Conservation (phyloP, 2,329 filamentous ascomycete species). For the Thelonectria blattea region DNA sequence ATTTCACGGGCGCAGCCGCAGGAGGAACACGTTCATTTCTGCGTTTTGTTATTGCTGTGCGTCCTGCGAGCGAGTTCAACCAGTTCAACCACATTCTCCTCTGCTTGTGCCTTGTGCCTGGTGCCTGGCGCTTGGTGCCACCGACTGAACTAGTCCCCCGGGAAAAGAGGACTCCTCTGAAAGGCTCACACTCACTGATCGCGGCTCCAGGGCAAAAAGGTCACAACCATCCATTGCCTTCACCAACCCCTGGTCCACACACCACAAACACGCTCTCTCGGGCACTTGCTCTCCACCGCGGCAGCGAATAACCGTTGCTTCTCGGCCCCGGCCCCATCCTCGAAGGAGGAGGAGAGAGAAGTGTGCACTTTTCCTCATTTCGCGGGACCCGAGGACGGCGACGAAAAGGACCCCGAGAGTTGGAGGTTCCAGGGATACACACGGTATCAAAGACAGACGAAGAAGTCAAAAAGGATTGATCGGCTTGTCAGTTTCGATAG, state of each 20-base stretch:
- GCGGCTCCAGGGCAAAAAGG: neutral
- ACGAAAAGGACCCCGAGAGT: slow-evolving; percentile 9
- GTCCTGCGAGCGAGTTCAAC: slow-evolving; percentile 3
- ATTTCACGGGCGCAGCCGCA: neutral
- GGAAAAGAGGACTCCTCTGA: too few relatives aligned
- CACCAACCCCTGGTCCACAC: slow-evolving; percentile 6
- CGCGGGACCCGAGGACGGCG: slow-evolving; percentile 21
- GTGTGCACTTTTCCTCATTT: slow-evolving; percentile 29
- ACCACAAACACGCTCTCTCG: slow-evolving; percentile 2
- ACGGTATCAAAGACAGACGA: neutral
- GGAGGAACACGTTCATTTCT: neutral
- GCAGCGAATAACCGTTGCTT: slow-evolving; percentile 12
- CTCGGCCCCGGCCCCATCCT: slow-evolving; percentile 12
- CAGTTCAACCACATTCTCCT: neutral
- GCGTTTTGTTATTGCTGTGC: neutral
- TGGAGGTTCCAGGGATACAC: neutral
- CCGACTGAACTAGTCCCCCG: too few relatives aligned
- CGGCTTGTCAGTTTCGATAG: too few relatives aligned
- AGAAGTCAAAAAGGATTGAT: neutral
- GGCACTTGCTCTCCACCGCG: neutral
- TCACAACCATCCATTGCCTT: neutral
- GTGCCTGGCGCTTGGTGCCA: neutral
- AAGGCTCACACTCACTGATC: neutral
- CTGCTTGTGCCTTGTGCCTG: neutral
- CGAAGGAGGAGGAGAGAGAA: neutral